phyloP scores from a whole-genome alignment of 148 eudicot genomes.

The Agrostemma githago region DNA sequence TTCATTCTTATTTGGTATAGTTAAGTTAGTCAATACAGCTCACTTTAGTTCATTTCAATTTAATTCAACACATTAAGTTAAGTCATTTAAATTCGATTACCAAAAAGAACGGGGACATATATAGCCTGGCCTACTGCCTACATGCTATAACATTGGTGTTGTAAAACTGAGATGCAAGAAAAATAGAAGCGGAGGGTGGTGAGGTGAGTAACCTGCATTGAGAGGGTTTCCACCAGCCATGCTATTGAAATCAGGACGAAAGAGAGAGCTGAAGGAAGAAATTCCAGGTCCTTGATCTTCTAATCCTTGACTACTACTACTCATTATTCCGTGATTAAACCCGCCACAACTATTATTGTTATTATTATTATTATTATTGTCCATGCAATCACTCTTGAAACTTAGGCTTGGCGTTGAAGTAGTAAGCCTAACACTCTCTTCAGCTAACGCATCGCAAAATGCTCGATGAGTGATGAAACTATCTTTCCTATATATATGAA shows the following conservation, averaged over 20 bases:
- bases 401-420: slow-evolving; percentile 34
- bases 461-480: slow-evolving; percentile 97
- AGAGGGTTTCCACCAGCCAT: slow-evolving; percentile 34
- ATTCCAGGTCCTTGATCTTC: slow-evolving; percentile 28
- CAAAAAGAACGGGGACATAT: too few species aligned
- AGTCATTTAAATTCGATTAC: too few species aligned
- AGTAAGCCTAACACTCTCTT: slow-evolving; percentile 60
- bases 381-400: slow-evolving; percentile 43
- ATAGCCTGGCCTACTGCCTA: too few species aligned
- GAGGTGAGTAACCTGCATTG: slow-evolving; percentile 21
- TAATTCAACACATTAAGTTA: too few species aligned
- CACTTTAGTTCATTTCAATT: too few species aligned
- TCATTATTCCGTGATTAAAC: slow-evolving; percentile 26
- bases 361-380: slow-evolving; percentile 22
- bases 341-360: slow-evolving; percentile 18
- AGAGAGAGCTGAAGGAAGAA: slow-evolving; percentile 32
- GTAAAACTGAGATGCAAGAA: too few species aligned
- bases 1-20: too few species aligned
- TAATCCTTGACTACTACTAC: slow-evolving; percentile 17
- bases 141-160: too few species aligned
- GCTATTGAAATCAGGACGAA: slow-evolving; percentile 33
- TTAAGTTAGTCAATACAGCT: too few species aligned
- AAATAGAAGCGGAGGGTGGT: too few species aligned
- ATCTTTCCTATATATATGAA: slow-evolving; percentile 59
- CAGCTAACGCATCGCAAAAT: slow-evolving; percentile 89